Evolutionary conservation across 108 stramenopile species (phyloP).

Genomic region (Mediolabrus comicus): DNA sequence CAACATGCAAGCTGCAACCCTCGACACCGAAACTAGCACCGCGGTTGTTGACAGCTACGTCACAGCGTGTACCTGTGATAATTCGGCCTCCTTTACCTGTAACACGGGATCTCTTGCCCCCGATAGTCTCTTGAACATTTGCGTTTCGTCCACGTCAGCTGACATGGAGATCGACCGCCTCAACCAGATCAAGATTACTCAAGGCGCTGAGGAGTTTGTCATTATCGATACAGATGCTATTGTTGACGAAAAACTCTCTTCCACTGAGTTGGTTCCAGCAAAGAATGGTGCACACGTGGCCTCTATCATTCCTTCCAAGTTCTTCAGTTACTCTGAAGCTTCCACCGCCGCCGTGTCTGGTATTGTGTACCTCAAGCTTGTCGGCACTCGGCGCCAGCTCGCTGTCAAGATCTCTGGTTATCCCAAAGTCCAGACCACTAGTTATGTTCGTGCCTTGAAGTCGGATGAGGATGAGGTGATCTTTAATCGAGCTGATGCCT

Average conservation of each 20-base stretch:
- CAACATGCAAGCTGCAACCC: no score
- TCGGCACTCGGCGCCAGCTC: background rate
- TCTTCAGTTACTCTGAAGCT: background rate
- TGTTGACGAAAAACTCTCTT: background rate
- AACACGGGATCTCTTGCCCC: constrained; percentile 4
- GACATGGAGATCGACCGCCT: constrained; percentile 16
- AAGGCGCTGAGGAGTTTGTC: background rate
- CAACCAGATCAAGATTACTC: background rate
- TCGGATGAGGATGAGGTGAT: background rate
- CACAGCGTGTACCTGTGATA: constrained; percentile 27
- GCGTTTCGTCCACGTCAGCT: constrained; percentile 13
- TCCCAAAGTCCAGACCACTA: background rate
- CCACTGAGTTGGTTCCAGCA: background rate
- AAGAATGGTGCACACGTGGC: background rate
- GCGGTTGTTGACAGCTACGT: background rate
- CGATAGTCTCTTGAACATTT: constrained; percentile 16
- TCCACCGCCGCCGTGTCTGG: background rate
- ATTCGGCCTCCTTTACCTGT: constrained; percentile 15
- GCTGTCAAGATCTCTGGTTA: background rate
- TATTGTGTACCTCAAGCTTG: background rate
- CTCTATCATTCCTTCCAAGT: background rate
- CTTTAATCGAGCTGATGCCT: no score
- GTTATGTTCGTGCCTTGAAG: background rate
- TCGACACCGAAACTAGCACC: no score
- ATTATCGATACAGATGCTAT: background rate